phyloP scores from a whole-genome alignment of 495 filamentous ascomycete species.

The Chaetomium cochliodes region DNA sequence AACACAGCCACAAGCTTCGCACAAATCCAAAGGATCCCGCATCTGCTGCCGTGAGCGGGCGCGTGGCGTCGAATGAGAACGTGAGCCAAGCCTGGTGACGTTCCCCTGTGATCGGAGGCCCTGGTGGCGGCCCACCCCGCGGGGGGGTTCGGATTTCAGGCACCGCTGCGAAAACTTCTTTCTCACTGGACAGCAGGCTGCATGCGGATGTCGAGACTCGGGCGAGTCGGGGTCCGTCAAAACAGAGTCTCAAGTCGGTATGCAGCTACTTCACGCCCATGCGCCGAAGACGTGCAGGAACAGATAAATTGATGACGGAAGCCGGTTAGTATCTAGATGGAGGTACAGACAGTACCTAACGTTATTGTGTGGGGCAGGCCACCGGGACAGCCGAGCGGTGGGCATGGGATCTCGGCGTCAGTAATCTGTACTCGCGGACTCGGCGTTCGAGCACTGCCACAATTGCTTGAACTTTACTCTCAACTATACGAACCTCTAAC shows the following conservation, averaged over 20 bases:
- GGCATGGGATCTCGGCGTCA: neutral
- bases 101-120: conserved; percentile 7
- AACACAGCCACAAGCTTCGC: neutral
- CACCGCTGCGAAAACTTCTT: neutral
- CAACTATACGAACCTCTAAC: neutral
- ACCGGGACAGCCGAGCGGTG: neutral
- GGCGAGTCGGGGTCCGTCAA: neutral
- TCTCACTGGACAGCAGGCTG: neutral
- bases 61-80: conserved; percentile 22
- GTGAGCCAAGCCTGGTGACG: conserved; percentile 9
- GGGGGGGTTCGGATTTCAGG: conserved; percentile 3
- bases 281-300: neutral
- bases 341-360: too few species aligned
- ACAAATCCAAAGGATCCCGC: neutral
- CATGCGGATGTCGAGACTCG: neutral
- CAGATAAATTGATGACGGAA: conserved; percentile 1
- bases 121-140: neutral
- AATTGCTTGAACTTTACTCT: neutral
- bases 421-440: conserved; percentile 10
- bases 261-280: neutral
- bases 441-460: conserved; percentile 18
- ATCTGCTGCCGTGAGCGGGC: neutral
- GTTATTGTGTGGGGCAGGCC: neutral
- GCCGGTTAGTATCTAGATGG: neutral
- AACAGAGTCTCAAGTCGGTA: neutral